Base-by-base conservation (phyloP, 2,329 filamentous ascomycete genomes). In the Fusarium kyushuense region DNA sequence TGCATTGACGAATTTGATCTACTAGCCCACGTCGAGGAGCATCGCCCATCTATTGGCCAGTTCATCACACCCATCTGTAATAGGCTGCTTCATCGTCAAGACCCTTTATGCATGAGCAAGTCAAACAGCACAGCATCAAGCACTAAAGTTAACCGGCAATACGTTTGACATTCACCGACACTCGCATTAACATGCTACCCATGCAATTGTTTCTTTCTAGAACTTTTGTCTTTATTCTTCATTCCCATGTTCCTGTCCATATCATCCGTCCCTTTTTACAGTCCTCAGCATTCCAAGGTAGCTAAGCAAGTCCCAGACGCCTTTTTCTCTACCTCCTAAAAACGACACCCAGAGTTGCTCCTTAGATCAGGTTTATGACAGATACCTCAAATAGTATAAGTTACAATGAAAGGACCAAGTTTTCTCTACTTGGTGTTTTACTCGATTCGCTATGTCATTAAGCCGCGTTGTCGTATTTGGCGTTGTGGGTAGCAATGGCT, bases 401-500 rank as follows among this genome's bases (percentile, higher is more conserved):
- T 71, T 72, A 73, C 69, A 72, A 61, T 58, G 49, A 53, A 33
- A n/a, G 30, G 66, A 56, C 36, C 52, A 65, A 67, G 54, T 43
- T 29, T 46, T 58, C 25, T 54, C 35, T 67, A 47, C 62, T 40
- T 67, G 45, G 23, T 35, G 25, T 36, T 42, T 65, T 68, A 40
- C 54, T 65, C 41, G 54, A 43, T 64, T 70, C 47, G 63, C 52
- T 64, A 59, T 56, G 52, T 74, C 48, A 61, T 78, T 74, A 80
- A 74, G 77, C 79, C 57, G 81, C 80, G 73, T 79, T 76, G 17
- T 90, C 82, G 76, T 95, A 95, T 82, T 93, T 94, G 72, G 87
- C 86, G 79, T 90, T 83, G 81, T 95, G 92, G 46, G 86, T 92
- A 57, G 89, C 77, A 77, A 96, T 94, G 65, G 92, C 91, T 80